phyloP scores from a whole-genome alignment of 176 grass and related monocot genomes.

The Puccinellia tenuiflora region DNA sequence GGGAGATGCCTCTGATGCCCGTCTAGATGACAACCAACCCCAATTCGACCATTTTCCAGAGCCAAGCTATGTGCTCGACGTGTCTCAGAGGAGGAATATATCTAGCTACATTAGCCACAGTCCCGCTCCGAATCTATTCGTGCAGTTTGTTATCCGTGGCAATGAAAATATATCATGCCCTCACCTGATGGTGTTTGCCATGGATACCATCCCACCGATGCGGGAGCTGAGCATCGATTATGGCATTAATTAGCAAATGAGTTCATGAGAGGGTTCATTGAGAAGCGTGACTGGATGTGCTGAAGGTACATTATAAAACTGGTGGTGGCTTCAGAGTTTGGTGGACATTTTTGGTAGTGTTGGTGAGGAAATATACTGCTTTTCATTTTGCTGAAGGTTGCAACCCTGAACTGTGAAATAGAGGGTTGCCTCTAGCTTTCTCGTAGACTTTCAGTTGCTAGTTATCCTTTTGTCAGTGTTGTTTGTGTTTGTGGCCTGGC shows the following conservation, averaged over 20 bases:
- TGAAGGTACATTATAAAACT: not conserved
- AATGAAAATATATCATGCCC: constrained; percentile 53
- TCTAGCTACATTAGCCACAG: constrained; percentile 85
- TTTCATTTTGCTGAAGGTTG: constrained; percentile 13
- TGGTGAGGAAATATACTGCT: constrained; percentile 8
- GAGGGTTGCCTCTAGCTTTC: not conserved
- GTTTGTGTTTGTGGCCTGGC: not conserved
- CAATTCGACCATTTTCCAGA: constrained; percentile 1
- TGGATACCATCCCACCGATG: constrained; percentile 91
- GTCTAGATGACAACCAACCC: constrained; percentile 2
- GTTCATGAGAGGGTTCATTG: not conserved
- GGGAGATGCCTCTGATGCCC: constrained; percentile 56
- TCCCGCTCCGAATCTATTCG: constrained; percentile 59
- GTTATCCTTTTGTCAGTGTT: not conserved
- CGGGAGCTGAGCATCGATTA: constrained; percentile 84
- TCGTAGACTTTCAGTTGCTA: not conserved
- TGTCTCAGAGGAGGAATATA: constrained; percentile 61
- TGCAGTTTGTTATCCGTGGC: constrained; percentile 52
- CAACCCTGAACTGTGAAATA: not conserved
- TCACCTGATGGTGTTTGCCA: constrained; percentile 78
- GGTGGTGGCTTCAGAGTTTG: not conserved
- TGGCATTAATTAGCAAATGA: constrained; percentile 31
- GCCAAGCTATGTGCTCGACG: constrained; percentile 48
- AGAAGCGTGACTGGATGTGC: not conserved
- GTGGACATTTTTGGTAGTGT: constrained; percentile 7